These are phyloP conservation scores for Aspergillus steynii DNA, from an alignment of 495 filamentous ascomycete genomes.

Conservation along the genomic window DNA sequence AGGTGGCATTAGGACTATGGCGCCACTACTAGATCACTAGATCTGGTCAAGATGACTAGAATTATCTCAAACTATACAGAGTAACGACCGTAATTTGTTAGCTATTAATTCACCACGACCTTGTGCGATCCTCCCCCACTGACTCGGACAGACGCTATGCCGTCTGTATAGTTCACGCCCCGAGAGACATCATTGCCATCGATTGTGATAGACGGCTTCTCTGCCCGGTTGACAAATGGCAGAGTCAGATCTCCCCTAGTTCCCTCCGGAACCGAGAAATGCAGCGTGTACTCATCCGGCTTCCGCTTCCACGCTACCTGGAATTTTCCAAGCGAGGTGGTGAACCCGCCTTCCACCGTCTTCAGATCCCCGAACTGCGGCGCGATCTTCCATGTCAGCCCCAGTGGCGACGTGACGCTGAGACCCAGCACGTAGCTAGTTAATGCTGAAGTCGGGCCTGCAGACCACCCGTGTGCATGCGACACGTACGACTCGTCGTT, in stretches of 20 bases:
- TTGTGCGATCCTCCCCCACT: slow-evolving; percentile 31
- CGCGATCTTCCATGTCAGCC: slow-evolving; percentile 50
- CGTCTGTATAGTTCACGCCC: slow-evolving; percentile 21
- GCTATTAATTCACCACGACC: slow-evolving; percentile 23
- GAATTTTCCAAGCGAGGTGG: slow-evolving; percentile 53
- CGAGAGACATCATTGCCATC: slow-evolving; percentile 27
- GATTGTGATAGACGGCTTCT: slow-evolving; percentile 30
- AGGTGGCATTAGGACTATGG: too few relatives aligned
- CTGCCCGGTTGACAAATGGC: slow-evolving; percentile 22
- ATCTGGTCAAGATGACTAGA: too few relatives aligned
- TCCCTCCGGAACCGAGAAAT: slow-evolving; percentile 43
- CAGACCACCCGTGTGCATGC: slow-evolving; percentile 63
- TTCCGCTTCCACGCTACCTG: slow-evolving; percentile 38
- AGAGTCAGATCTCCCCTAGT: slow-evolving; percentile 48
- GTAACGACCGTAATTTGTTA: neutral
- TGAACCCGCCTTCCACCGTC: slow-evolving; percentile 56
- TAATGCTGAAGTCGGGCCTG: slow-evolving; percentile 58
- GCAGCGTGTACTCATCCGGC: slow-evolving; percentile 32
- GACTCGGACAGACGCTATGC: slow-evolving; percentile 25
- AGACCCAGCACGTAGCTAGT: slow-evolving; percentile 57
- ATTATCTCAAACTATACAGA: neutral
- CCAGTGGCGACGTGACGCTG: slow-evolving; percentile 45
- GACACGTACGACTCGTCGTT: slow-evolving; percentile 41
- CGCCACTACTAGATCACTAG: too few relatives aligned
- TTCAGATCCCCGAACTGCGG: slow-evolving; percentile 54